Conservation (phyloP, 2,329 filamentous ascomycete genomes). For the Penicillium sclerotiorum region DNA sequence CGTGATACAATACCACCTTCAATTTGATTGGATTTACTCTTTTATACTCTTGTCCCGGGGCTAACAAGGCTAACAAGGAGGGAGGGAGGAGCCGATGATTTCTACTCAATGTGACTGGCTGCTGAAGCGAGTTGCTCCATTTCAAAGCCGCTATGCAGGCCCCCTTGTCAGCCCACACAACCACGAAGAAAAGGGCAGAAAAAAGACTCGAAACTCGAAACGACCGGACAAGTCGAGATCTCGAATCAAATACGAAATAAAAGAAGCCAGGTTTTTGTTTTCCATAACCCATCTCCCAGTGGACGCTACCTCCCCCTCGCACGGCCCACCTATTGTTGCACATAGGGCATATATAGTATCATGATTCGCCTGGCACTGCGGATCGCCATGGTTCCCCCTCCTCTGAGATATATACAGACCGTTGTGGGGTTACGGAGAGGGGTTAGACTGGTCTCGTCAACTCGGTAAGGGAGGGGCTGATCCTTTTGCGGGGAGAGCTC, state of each 20-base stretch:
- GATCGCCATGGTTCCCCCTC: not conserved
- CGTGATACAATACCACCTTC: not conserved
- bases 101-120: conserved; percentile 13
- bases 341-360: conserved; percentile 11
- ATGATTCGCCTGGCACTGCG: not conserved
- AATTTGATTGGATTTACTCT: not conserved
- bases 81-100: conserved; percentile 19
- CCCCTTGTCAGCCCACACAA: conserved; percentile 17
- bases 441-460: not conserved
- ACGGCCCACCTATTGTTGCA: conserved; percentile 21
- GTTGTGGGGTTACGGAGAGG: not conserved
- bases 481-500: conserved; percentile 27
- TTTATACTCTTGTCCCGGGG: no score
- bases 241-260: not conserved
- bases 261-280: not conserved
- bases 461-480: conserved; percentile 6
- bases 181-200: not conserved
- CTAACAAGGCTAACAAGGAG: not conserved
- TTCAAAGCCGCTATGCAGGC: conserved; percentile 14
- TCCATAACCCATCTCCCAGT: not conserved
- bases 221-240: no score
- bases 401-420: not conserved
- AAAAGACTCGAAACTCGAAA: no score
- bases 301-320: conserved; percentile 10
- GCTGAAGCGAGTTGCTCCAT: conserved; percentile 13